Conservation (phyloP, 805 yeast species). For the Kluyveromyces wickerhamii region DNA sequence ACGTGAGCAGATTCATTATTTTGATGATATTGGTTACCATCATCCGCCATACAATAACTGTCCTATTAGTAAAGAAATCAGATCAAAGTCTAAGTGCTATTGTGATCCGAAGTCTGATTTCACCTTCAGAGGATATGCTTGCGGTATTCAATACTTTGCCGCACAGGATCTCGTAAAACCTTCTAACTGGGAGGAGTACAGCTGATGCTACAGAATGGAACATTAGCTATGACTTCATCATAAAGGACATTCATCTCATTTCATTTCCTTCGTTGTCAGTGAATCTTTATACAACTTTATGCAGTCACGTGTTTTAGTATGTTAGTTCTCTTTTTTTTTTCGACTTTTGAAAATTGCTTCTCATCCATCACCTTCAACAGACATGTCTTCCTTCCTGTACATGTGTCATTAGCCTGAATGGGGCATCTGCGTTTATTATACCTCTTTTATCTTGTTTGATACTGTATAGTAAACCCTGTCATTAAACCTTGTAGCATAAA, state of each 20-base stretch:
- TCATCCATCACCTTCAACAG: too few species aligned
- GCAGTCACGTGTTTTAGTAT: too few species aligned
- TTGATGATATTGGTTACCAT: slow-evolving; percentile 77
- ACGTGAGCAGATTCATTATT: slow-evolving; percentile 64
- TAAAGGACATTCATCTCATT: background rate
- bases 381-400: too few species aligned
- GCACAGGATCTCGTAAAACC: slow-evolving; percentile 52
- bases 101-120: slow-evolving; percentile 66
- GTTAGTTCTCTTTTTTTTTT: too few species aligned
- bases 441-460: too few species aligned
- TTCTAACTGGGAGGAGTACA: slow-evolving; percentile 58
- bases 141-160: slow-evolving; percentile 56
- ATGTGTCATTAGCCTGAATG: too few species aligned
- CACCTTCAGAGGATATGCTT: slow-evolving; percentile 68
- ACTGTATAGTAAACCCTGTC: too few species aligned
- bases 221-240: background rate
- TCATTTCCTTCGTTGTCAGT: too few species aligned
- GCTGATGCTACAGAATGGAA: background rate
- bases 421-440: too few species aligned
- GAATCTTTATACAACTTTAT: too few species aligned
- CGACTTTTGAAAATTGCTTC: too few species aligned
- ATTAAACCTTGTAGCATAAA: too few species aligned
- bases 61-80: slow-evolving; percentile 57
- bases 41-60: slow-evolving; percentile 78
- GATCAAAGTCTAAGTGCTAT: slow-evolving; percentile 56